phyloP scores from a whole-genome alignment of 306 rosid genomes.

The Quillaja saponaria region DNA sequence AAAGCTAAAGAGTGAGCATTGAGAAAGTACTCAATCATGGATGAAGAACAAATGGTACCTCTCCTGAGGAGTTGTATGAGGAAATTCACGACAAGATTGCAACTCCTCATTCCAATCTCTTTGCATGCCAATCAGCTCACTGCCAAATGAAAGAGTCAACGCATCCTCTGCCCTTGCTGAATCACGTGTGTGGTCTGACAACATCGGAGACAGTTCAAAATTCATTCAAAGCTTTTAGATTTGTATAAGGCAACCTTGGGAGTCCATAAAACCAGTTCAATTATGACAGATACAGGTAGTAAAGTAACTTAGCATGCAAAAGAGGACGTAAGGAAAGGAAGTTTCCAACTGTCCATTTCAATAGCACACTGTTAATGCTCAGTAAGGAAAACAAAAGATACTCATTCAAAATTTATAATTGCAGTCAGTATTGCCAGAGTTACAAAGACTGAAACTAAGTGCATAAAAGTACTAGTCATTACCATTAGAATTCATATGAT shows the following conservation, averaged over 20 bases:
- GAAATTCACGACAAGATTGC: constrained; percentile 98
- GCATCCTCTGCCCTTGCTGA: constrained; percentile 96
- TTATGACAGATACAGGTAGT: neutral
- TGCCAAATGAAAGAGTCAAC: constrained; percentile 83
- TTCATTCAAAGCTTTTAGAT: constrained; percentile 3
- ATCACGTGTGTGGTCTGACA: constrained; percentile 85
- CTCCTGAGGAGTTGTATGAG: constrained; percentile 88
- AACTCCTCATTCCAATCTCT: constrained; percentile 99
- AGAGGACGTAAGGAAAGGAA: neutral
- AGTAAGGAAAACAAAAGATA: neutral
- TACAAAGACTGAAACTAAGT: constrained; percentile 8
- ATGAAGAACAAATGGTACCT: constrained; percentile 50
- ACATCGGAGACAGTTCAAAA: constrained; percentile 25
- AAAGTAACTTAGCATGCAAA: neutral
- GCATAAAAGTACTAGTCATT: neutral
- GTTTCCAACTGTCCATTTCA: neutral
- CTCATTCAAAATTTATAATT: constrained; percentile 3
- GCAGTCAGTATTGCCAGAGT: neutral
- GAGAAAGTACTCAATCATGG: constrained; percentile 15
- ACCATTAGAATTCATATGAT: constrained; percentile 5
- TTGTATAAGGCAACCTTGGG: constrained; percentile 19
- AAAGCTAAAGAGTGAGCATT: constrained; percentile 20
- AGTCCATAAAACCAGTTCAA: constrained; percentile 8
- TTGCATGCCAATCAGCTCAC: constrained; percentile 98
- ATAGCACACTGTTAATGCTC: neutral